Conservation (phyloP, 257 asterid species). For the Hygrophila difformis region DNA sequence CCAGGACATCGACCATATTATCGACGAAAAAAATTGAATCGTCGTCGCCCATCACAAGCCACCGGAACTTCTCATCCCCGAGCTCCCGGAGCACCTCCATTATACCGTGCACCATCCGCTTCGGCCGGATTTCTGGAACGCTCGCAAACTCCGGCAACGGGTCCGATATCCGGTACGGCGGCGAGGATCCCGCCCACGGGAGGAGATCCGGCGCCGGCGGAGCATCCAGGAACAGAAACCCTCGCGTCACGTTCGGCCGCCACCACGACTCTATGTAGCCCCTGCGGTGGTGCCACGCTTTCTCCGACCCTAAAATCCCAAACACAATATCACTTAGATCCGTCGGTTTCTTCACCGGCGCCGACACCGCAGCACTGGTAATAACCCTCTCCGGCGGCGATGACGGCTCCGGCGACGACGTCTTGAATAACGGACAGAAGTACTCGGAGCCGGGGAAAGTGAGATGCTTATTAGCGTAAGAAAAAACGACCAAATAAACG, state of each 20-base stretch:
- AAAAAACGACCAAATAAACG: slow-evolving; percentile 16
- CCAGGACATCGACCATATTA: slow-evolving; percentile 41
- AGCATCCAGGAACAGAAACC: slow-evolving; percentile 27
- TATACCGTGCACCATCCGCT: slow-evolving; percentile 28
- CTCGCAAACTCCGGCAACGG: slow-evolving; percentile 14
- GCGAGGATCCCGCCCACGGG: slow-evolving; percentile 38
- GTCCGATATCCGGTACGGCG: slow-evolving; percentile 31
- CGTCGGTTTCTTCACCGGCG: slow-evolving; percentile 1
- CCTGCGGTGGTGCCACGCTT: slow-evolving; percentile 27
- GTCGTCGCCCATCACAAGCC: slow-evolving; percentile 52
- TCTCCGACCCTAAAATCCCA: slow-evolving; percentile 32
- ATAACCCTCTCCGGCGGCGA: not conserved
- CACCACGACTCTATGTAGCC: slow-evolving; percentile 40
- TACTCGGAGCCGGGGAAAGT: slow-evolving; percentile 19
- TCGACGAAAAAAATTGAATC: slow-evolving; percentile 46
- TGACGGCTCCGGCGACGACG: not conserved
- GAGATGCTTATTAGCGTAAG: slow-evolving; percentile 15
- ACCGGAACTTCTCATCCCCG: slow-evolving; percentile 20
- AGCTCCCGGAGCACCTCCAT: slow-evolving; percentile 28
- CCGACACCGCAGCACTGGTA: not conserved
- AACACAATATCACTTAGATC: slow-evolving; percentile 27
- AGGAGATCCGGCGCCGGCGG: slow-evolving; percentile 24
- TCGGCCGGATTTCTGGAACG: slow-evolving; percentile 12
- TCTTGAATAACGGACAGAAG: slow-evolving; percentile 7
- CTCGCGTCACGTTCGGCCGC: slow-evolving; percentile 33